A percentile compares a stretch with the other conserved stretches of the same genome.
These are phyloP conservation scores for Staphylotrichum tortipilum DNA, from an alignment of 495 filamentous ascomycete genomes.

Conservation along the genomic window DNA sequence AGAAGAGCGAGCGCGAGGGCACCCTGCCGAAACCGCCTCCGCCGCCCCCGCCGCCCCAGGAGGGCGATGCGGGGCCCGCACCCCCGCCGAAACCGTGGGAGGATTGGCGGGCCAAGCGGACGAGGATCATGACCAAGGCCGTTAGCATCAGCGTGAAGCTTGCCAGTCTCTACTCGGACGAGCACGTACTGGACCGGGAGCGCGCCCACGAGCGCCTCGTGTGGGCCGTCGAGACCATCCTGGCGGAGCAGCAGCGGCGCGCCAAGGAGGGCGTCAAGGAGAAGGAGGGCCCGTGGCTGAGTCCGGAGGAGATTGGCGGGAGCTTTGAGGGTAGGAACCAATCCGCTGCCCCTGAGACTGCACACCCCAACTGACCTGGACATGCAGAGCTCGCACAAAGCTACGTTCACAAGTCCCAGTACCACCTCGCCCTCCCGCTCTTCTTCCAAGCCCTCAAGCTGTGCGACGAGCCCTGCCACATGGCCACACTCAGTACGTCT, in stretches of 20 bases:
- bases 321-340: conserved; percentile 57
- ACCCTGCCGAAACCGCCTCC: conserved; percentile 25
- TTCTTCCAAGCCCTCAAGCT: conserved; percentile 74
- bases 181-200: conserved; percentile 51
- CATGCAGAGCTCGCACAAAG: conserved; percentile 56
- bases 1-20: conserved; percentile 45
- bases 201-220: conserved; percentile 63
- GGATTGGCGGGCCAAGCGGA: conserved; percentile 54
- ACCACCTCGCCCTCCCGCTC: conserved; percentile 77
- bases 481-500: conserved; percentile 60
- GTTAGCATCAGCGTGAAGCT: conserved; percentile 72
- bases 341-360: too few relatives aligned
- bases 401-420: conserved; percentile 59
- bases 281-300: conserved; percentile 68
- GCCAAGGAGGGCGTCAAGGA: conserved; percentile 52
- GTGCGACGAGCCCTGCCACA: conserved; percentile 56
- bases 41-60: conserved; percentile 16
- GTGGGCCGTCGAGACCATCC: conserved; percentile 72
- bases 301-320: conserved; percentile 59
- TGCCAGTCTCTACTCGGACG: conserved; percentile 63
- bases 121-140: conserved; percentile 60
- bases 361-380: conserved; percentile 20
- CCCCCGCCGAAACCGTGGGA: conserved; percentile 15
- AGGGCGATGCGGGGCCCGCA: conserved; percentile 3
- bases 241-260: conserved; percentile 64